Evolutionary conservation across 805 yeast species (phyloP).

Genomic region (Zygoascus tannicola): DNA sequence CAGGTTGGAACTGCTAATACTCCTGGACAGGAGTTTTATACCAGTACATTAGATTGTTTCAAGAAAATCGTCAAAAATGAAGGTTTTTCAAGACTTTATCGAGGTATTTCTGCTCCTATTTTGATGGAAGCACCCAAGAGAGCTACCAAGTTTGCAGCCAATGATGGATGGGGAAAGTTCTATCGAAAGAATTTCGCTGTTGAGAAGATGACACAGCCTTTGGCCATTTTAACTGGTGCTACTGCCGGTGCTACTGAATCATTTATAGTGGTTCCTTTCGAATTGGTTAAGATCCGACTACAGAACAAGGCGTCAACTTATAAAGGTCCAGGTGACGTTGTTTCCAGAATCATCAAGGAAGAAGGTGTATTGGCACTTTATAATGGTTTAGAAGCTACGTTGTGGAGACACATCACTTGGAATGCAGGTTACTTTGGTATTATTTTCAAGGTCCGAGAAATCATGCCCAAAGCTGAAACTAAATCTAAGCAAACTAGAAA

Average conservation of each 20-base stretch:
- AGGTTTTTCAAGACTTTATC: slow-evolving; percentile 74
- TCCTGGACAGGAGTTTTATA: slow-evolving; percentile 47
- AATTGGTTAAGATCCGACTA: slow-evolving; percentile 85
- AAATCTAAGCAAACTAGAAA: slow-evolving; percentile 69
- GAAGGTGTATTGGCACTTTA: slow-evolving; percentile 82
- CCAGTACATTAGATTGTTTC: slow-evolving; percentile 78
- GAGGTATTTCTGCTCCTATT: slow-evolving; percentile 94
- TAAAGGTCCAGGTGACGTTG: slow-evolving; percentile 77
- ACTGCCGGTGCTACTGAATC: slow-evolving; percentile 97
- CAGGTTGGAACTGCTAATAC: slow-evolving; percentile 45
- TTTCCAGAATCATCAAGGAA: slow-evolving; percentile 54
- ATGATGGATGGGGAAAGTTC: slow-evolving; percentile 89
- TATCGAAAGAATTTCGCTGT: slow-evolving; percentile 67
- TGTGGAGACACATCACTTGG: slow-evolving; percentile 97
- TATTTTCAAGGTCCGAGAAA: slow-evolving; percentile 72
- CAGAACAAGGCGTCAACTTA: slow-evolving; percentile 82
- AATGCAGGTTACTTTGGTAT: slow-evolving; percentile 97
- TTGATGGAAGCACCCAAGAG: slow-evolving; percentile 99
- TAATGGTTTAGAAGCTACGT: slow-evolving; percentile 91
- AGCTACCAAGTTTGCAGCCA: slow-evolving; percentile 97
- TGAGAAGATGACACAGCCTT: slow-evolving; percentile 60
- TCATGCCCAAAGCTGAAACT: slow-evolving; percentile 70
- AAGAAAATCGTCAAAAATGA: slow-evolving; percentile 76
- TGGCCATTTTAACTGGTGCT: slow-evolving; percentile 91
- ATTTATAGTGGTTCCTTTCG: slow-evolving; percentile 96